phyloP scores from a whole-genome alignment of 139 green algal genomes.

The Closterium sp. region DNA sequence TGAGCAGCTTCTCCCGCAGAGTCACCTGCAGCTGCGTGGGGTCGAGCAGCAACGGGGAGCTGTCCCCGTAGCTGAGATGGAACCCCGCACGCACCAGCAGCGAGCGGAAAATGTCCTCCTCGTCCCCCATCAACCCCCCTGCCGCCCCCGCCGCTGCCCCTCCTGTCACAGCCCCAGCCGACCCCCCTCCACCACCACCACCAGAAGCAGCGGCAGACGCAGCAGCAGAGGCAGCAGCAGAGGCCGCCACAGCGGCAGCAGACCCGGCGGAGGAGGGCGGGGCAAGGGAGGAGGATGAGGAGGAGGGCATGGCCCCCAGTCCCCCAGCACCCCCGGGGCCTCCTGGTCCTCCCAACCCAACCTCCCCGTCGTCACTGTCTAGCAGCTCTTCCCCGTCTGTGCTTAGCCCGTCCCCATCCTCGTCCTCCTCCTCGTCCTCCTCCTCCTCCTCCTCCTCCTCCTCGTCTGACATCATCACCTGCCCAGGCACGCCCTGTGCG shows the following conservation, averaged over 20 bases:
- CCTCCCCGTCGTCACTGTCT: conserved; percentile 38
- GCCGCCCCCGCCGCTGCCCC: background rate
- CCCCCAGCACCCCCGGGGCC: no score
- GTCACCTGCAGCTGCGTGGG: conserved; percentile 45
- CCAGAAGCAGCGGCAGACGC: background rate
- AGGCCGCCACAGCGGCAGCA: background rate
- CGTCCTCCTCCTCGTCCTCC: conserved; percentile 54
- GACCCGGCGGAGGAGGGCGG: no score
- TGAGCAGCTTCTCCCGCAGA: conserved; percentile 54
- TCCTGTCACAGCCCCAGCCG: background rate
- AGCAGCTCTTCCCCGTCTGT: conserved; percentile 58
- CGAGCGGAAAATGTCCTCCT: conserved; percentile 54
- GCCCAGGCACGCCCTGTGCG: conserved; percentile 1
- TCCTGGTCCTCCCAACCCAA: background rate
- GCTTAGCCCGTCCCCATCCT: conserved; percentile 48
- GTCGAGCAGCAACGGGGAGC: conserved; percentile 43
- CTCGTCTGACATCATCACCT: conserved; percentile 43
- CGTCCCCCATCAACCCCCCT: conserved; percentile 14
- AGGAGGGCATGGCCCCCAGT: background rate
- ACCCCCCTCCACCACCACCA: background rate
- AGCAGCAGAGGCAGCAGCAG: background rate
- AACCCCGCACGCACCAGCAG: conserved; percentile 52
- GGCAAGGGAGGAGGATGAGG: background rate
- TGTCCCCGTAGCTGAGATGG: conserved; percentile 52
- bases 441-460: conserved; percentile 48